Conservation (phyloP, 495 filamentous ascomycete species). For the Chlorociboria aeruginascens region DNA sequence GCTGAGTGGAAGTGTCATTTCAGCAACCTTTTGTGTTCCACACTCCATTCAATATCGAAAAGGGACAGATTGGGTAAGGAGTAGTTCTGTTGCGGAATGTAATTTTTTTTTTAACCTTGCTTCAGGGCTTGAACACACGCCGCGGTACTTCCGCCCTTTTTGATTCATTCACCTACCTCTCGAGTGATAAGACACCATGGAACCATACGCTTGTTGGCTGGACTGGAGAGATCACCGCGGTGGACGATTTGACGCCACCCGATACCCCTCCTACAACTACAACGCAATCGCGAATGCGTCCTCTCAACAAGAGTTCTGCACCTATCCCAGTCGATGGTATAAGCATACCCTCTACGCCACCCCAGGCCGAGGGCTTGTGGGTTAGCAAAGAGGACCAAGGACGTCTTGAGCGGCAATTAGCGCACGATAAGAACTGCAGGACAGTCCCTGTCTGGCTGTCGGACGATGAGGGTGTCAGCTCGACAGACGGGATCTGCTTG, state of each 20-base stretch:
- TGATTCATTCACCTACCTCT: constrained; percentile 75
- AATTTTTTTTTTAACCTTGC: constrained; percentile 14
- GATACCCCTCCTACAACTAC: constrained; percentile 31
- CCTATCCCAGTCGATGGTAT: constrained; percentile 58
- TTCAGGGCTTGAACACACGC: constrained; percentile 58
- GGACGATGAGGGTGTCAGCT: constrained; percentile 49
- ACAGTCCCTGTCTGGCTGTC: constrained; percentile 78
- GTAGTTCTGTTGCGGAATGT: constrained; percentile 2
- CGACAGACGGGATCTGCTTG: constrained; percentile 49
- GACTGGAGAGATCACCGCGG: constrained; percentile 74
- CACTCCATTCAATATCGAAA: constrained; percentile 56
- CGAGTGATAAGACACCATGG: constrained; percentile 63
- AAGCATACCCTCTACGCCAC: constrained; percentile 37
- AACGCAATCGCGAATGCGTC: constrained; percentile 19
- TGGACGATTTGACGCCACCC: constrained; percentile 29
- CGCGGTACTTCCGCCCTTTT: constrained; percentile 80
- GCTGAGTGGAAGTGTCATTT: constrained; percentile 75
- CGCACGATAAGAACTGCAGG: constrained; percentile 47
- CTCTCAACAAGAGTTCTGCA: constrained; percentile 49
- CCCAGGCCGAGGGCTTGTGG: constrained; percentile 48
- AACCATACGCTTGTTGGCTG: constrained; percentile 82
- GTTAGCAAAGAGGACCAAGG: constrained; percentile 53
- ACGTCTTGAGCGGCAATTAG: constrained; percentile 55
- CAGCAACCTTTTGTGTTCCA: constrained; percentile 75
- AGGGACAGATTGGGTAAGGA: constrained; percentile 63